These are phyloP conservation scores for Alternaria dauci DNA, from an alignment of 2,329 filamentous ascomycete genomes.

Conservation along the genomic window DNA sequence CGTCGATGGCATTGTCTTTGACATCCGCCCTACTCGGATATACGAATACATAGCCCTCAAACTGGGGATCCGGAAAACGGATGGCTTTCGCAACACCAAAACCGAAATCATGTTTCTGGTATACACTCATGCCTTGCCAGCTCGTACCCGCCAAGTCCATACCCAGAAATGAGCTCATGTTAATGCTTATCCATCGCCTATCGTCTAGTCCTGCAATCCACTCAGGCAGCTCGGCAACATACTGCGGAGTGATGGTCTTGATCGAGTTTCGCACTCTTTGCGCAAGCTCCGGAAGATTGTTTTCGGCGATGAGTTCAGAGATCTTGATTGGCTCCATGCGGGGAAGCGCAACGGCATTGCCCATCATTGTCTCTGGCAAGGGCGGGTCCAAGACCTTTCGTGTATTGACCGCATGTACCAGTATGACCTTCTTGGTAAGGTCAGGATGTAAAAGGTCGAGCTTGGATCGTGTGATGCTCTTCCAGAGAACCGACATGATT, in stretches of 20 bases:
- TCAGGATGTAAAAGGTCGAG: conserved; percentile 26
- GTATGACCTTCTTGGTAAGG: conserved; percentile 5
- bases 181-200: conserved; percentile 31
- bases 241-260: conserved; percentile 24
- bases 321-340: conserved; percentile 22
- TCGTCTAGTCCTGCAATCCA: conserved; percentile 35
- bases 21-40: conserved; percentile 22
- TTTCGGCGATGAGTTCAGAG: conserved; percentile 11
- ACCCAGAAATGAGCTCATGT: conserved; percentile 34
- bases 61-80: conserved; percentile 25
- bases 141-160: conserved; percentile 36
- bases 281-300: conserved; percentile 28
- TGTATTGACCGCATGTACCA: conserved; percentile 37
- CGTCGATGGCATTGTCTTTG: conserved; percentile 16
- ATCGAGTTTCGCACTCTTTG: conserved; percentile 32
- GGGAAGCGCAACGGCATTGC: conserved; percentile 29
- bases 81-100: conserved; percentile 33
- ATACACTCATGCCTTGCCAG: conserved; percentile 38
- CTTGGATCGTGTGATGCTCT: conserved; percentile 28
- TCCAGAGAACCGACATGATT: conserved; percentile 36
- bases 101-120: conserved; percentile 41
- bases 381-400: conserved; percentile 29
- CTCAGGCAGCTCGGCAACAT: conserved; percentile 27
- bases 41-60: conserved; percentile 29
- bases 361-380: conserved; percentile 32